Evolutionary conservation across 129 eudicot species (phyloP).

Genomic region (Saposhnikovia divaricata): DNA sequence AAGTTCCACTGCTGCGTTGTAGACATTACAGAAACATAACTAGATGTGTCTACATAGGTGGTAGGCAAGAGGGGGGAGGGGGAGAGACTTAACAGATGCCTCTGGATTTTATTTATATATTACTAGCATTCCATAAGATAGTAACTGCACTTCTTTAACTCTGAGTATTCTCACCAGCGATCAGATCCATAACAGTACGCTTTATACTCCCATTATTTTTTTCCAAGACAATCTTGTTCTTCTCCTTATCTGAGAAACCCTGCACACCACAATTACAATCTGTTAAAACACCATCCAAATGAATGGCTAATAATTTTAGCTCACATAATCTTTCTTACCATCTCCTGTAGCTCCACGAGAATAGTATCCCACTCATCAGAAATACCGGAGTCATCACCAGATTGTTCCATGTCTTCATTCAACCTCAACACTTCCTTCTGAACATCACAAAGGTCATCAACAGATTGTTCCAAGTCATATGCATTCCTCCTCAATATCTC

Average conservation of each 20-base stretch:
- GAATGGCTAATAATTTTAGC: constrained; percentile 7
- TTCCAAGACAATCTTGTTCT: constrained; percentile 65
- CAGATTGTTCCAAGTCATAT: constrained; percentile 57
- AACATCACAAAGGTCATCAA: constrained; percentile 69
- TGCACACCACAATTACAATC: constrained; percentile 17
- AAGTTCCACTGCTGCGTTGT: too few species aligned
- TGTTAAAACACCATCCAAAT: not conserved
- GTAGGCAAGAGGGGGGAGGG: not conserved
- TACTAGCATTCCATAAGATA: not conserved
- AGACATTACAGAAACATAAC: not conserved
- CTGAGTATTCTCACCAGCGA: constrained; percentile 35
- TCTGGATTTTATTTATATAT: constrained; percentile 21
- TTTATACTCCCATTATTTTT: constrained; percentile 85
- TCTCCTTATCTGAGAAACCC: constrained; percentile 70
- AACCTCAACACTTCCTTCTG: constrained; percentile 38
- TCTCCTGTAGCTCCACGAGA: constrained; percentile 77
- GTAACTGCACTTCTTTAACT: not conserved
- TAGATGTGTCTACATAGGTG: not conserved
- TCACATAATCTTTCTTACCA: constrained; percentile 33
- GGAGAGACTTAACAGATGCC: not conserved
- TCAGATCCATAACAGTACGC: constrained; percentile 87
- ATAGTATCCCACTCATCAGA: constrained; percentile 79
- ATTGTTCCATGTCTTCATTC: constrained; percentile 55
- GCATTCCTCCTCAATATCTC: constrained; percentile 47
- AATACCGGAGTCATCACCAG: constrained; percentile 61